Percentiles rank a stretch among this genome's conserved stretches.
Evolutionary conservation across 768 basidiomycete genomes (phyloP).

Genomic region (Collybia mongolica): DNA sequence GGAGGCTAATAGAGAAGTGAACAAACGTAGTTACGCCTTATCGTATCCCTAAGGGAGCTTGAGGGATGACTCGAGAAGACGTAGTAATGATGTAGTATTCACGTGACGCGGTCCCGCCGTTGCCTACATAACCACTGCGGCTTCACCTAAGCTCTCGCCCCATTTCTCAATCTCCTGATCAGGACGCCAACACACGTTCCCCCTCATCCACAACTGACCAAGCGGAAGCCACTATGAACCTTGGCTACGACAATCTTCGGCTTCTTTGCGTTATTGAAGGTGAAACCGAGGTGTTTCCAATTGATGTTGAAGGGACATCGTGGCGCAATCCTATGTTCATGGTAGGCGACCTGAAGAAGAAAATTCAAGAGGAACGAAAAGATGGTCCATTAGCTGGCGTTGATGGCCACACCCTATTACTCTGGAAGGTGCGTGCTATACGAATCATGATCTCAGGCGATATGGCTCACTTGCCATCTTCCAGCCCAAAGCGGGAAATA

Average conservation of each 20-base stretch:
- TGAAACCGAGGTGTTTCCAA: conserved; percentile 9
- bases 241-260: conserved; percentile 5
- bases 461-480: conserved; percentile 6
- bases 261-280: conserved; percentile 10
- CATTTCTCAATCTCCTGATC: too few relatives aligned
- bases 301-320: conserved; percentile 9
- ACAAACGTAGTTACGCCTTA: too few relatives aligned
- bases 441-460: conserved; percentile 1
- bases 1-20: too few relatives aligned
- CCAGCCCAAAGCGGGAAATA: conserved; percentile 3
- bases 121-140: too few relatives aligned
- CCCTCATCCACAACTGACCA: not conserved
- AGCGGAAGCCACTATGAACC: conserved; percentile 4
- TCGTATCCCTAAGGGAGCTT: too few relatives aligned
- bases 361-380: conserved; percentile 9
- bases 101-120: too few relatives aligned
- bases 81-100: too few relatives aligned
- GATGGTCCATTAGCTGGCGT: conserved; percentile 8
- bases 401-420: conserved; percentile 8
- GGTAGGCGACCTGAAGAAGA: conserved; percentile 7
- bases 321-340: conserved; percentile 10
- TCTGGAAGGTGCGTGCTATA: conserved; percentile 11
- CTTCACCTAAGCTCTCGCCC: too few relatives aligned
- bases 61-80: too few relatives aligned
- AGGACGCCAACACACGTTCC: conserved; percentile 2